Percentiles rank a stretch among this genome's conserved stretches.
Evolutionary conservation across 2,329 filamentous ascomycete species (phyloP).

Genomic region (Alternaria viburni): DNA sequence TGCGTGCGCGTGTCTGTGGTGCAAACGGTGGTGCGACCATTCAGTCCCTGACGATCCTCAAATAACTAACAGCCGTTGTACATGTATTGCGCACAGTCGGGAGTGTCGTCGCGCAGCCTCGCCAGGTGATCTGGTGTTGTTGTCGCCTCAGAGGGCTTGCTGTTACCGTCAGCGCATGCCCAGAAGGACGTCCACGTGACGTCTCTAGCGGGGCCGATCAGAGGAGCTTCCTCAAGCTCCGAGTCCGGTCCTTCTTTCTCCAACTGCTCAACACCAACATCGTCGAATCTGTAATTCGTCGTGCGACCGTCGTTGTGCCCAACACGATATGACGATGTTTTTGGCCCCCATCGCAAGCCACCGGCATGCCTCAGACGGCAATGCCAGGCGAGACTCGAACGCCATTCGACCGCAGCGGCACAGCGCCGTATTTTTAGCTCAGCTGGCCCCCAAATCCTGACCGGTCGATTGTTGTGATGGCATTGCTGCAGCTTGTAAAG

Average conservation of each 20-base stretch:
- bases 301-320: not conserved
- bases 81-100: not conserved
- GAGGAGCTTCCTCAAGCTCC: not conserved
- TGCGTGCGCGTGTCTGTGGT: not conserved
- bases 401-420: constrained; percentile 11
- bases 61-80: not conserved
- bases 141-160: not conserved
- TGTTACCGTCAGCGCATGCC: not conserved
- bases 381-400: constrained; percentile 14
- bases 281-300: not conserved
- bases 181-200: not conserved
- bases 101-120: not conserved
- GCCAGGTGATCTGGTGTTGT: not conserved
- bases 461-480: not conserved
- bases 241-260: not conserved
- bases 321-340: not conserved
- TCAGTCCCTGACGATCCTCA: not conserved
- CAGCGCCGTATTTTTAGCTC: constrained; percentile 26
- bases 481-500: not conserved
- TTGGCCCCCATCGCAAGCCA: constrained; percentile 18
- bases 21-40: not conserved
- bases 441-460: constrained; percentile 5
- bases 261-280: not conserved
- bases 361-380: constrained; percentile 5
- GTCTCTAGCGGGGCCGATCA: not conserved